Conservation (phyloP, 306 rosid species). For the Medicago arabica region DNA sequence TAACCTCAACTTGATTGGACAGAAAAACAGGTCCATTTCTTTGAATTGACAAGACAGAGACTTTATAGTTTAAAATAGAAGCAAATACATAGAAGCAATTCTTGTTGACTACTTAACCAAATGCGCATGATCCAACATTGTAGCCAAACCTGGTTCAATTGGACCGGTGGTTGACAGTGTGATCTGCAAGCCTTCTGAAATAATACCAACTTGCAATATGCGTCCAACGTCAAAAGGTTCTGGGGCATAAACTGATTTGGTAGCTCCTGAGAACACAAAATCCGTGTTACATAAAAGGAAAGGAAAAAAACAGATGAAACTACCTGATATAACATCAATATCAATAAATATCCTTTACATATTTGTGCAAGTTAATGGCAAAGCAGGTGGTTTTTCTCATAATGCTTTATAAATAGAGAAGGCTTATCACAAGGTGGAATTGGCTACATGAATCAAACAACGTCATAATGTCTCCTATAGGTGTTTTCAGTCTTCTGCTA, state of each 20-base stretch:
- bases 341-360: too few species aligned
- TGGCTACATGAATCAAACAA: too few species aligned
- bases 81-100: conserved; percentile 20
- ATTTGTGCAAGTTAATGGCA: too few species aligned
- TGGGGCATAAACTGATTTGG: conserved; percentile 85
- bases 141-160: conserved; percentile 81
- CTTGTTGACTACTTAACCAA: conserved; percentile 2
- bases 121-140: conserved; percentile 21
- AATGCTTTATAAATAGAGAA: too few species aligned
- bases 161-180: conserved; percentile 76
- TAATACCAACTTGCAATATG: conserved; percentile 71
- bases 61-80: conserved; percentile 12
- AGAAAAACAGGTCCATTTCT: background rate
- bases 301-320: too few species aligned
- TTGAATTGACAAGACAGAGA: background rate
- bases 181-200: conserved; percentile 56
- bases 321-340: too few species aligned
- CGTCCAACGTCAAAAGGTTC: conserved; percentile 96
- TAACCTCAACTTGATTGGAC: conserved; percentile 22
- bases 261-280: conserved; percentile 72
- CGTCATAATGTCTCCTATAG: too few species aligned
- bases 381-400: too few species aligned
- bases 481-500: too few species aligned
- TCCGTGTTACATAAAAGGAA: background rate
- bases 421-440: too few species aligned